phyloP scores from a whole-genome alignment of 805 yeast species.

The Priceomyces haplophilus region DNA sequence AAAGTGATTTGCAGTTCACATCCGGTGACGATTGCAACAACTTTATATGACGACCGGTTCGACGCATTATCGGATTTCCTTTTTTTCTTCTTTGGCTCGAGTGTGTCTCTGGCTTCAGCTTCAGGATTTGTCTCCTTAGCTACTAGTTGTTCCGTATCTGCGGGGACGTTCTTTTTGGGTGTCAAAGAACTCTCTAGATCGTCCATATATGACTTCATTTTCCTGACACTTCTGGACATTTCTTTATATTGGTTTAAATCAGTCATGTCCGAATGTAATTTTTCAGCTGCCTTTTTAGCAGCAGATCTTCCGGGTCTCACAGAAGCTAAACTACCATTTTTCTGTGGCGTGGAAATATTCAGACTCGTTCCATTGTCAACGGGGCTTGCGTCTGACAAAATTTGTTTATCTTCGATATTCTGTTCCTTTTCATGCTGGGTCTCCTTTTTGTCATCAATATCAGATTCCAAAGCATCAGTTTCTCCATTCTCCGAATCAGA shows the following conservation, averaged over 20 bases:
- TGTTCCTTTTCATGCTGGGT: too few species aligned
- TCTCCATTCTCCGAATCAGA: not conserved
- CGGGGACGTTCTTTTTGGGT: constrained; percentile 2
- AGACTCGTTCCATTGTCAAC: too few species aligned
- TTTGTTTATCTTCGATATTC: too few species aligned
- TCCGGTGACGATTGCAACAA: constrained; percentile 61
- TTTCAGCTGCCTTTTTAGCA: constrained; percentile 60
- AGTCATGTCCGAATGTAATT: constrained; percentile 65
- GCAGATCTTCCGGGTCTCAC: constrained; percentile 49
- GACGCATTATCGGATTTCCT: constrained; percentile 9
- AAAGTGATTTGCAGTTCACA: constrained; percentile 48
- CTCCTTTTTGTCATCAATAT: not conserved
- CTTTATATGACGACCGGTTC: constrained; percentile 29
- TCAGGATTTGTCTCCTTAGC: not conserved
- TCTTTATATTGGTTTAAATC: constrained; percentile 64
- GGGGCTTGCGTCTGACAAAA: too few species aligned
- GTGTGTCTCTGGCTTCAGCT: not conserved
- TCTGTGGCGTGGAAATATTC: not conserved
- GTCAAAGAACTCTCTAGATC: constrained; percentile 23
- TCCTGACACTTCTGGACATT: constrained; percentile 41
- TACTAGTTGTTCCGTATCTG: not conserved
- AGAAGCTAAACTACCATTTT: not conserved
- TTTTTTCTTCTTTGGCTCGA: constrained; percentile 12
- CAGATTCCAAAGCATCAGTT: not conserved
- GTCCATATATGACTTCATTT: constrained; percentile 38